Evolutionary conservation across 1,284 basidiomycete genomes (phyloP).

Genomic region (Cronartium quercuum): DNA sequence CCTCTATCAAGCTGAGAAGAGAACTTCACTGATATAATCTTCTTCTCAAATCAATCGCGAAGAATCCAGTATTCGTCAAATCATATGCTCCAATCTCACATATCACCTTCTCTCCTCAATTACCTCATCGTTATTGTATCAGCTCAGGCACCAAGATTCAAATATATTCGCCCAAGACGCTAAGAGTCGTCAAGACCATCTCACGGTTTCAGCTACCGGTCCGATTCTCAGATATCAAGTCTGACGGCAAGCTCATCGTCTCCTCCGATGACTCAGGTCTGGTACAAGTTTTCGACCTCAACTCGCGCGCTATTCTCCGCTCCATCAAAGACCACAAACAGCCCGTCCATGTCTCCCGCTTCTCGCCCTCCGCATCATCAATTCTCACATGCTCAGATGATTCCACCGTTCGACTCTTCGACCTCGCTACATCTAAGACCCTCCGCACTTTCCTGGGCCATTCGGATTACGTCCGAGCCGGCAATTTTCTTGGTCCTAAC

Average conservation of each 20-base stretch:
- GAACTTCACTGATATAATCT: not conserved
- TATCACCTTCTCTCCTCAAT: constrained; percentile 75
- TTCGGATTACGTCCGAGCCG: constrained; percentile 91
- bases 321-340: constrained; percentile 88
- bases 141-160: constrained; percentile 89
- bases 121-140: constrained; percentile 88
- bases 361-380: constrained; percentile 72
- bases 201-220: constrained; percentile 95
- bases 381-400: constrained; percentile 94
- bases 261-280: constrained; percentile 91
- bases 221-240: constrained; percentile 74
- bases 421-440: constrained; percentile 80
- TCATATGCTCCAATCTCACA: constrained; percentile 89
- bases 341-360: constrained; percentile 88
- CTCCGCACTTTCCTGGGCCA: constrained; percentile 75
- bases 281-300: constrained; percentile 93
- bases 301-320: constrained; percentile 84
- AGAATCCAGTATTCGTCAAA: constrained; percentile 81
- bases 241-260: constrained; percentile 88
- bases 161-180: constrained; percentile 90
- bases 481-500: constrained; percentile 73
- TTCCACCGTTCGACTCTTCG: constrained; percentile 87
- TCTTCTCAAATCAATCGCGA: constrained; percentile 71
- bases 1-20: not conserved
- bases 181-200: constrained; percentile 92